Evolutionary conservation across 345 rosid genomes (phyloP), one percentile per base, ranked within the genome.

Genomic region (Garcia nutans): DNA sequence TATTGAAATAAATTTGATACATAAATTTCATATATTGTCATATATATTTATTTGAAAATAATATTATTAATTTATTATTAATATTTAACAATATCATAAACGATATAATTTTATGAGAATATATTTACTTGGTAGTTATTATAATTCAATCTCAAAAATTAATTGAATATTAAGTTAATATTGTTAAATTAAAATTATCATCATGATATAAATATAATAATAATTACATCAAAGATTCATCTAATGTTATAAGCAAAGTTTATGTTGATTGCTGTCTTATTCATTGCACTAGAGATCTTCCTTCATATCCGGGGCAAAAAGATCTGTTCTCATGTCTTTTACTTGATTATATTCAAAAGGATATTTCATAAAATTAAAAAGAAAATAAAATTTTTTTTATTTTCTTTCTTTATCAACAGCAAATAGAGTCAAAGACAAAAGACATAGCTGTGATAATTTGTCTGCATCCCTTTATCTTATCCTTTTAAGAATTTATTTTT

Each of bases 251-350:
- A 61, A 59, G 52, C 22, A n/a, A 50, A 67, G 55, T 59, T 64
- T 24, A 71, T 60, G 64, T 49, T 72, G 76, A 76, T 79, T 11
- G 8, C 15, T 49, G 82, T 78, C 65, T 52, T 68, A 62, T 72
- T 72, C 61, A 54, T 33, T 65, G 52, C 64, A 74, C 19, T 3
- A 11, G 41, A 49, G 49, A 55, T 79, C 82, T 78, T 78, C 82
- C 86, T 74, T 77, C 82, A 74, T 65, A 80, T 75, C 76, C 76
- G 78, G 85, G 82, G 80, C 75, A 22, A 65, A 71, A 76, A 55
- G 37, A 61, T 81, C 82, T 77, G 77, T 71, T 77, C 77, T 59
- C 63, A 49, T 73, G 87, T 86, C 85, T n/a, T 81, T 55, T 72
- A 69, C 73, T 65, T 66, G 50, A 76, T 75, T 73, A 70, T 37